A percentile compares a stretch with the other conserved stretches of the same genome.
Evolutionary conservation across 2,329 filamentous ascomycete genomes (phyloP).

Genomic region (Myriangium duriaei): DNA sequence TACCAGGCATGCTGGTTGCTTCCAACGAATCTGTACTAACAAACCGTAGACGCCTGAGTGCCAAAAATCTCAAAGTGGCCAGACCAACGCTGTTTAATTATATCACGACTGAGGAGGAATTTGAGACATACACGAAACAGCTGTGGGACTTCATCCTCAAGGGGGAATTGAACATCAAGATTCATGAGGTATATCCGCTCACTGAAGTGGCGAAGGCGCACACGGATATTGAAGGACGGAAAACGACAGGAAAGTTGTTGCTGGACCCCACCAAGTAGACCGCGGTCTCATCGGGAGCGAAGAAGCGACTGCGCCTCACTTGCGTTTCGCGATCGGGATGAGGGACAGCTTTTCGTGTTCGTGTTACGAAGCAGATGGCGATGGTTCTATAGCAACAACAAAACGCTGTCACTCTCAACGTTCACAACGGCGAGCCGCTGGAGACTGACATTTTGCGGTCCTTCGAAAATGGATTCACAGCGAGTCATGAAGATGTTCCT

Average conservation of each 20-base stretch:
- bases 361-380: too few relatives aligned
- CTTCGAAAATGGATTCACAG: too few relatives aligned
- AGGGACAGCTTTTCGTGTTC: too few relatives aligned
- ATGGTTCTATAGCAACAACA: too few relatives aligned
- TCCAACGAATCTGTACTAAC: slow-evolving; percentile 1
- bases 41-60: slow-evolving; percentile 39
- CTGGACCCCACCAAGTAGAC: slow-evolving; percentile 42
- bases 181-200: slow-evolving; percentile 68
- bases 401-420: too few relatives aligned
- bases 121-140: slow-evolving; percentile 56
- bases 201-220: slow-evolving; percentile 62
- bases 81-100: slow-evolving; percentile 66
- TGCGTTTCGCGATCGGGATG: too few relatives aligned
- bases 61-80: slow-evolving; percentile 67
- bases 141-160: slow-evolving; percentile 59
- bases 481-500: too few relatives aligned
- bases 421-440: too few relatives aligned
- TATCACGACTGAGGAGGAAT: slow-evolving; percentile 55
- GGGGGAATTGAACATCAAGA: slow-evolving; percentile 56
- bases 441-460: too few relatives aligned
- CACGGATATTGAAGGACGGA: slow-evolving; percentile 64
- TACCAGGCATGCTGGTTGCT: slow-evolving; percentile 19
- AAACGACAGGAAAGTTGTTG: slow-evolving; percentile 73
- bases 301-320: too few relatives aligned
- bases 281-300: too few relatives aligned